Conservation (phyloP, 257 asterid genomes). For the Avicennia marina region DNA sequence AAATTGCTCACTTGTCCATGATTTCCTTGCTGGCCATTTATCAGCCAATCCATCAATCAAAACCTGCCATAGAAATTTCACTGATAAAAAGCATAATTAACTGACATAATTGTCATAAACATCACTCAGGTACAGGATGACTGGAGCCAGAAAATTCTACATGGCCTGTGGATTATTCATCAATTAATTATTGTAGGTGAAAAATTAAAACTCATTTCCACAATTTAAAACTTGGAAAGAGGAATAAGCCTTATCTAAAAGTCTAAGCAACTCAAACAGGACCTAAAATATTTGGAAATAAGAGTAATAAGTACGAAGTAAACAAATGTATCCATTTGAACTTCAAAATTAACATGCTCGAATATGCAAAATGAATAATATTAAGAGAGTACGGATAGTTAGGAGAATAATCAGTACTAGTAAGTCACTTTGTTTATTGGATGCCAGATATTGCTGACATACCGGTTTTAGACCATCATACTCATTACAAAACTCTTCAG, state of each 20-base stretch:
- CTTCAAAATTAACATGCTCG: no score
- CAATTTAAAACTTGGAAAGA: background rate
- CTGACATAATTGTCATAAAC: conserved; percentile 6
- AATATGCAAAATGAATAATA: conserved; percentile 2
- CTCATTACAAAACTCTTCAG: conserved; percentile 52
- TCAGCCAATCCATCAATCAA: conserved; percentile 78
- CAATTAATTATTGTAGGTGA: background rate
- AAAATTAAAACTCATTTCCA: background rate
- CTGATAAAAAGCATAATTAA: conserved; percentile 17
- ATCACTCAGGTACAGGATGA: conserved; percentile 11
- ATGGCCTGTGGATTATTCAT: conserved; percentile 2
- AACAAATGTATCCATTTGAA: no score
- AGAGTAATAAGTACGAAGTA: no score
- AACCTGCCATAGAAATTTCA: conserved; percentile 41
- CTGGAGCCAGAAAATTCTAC: background rate
- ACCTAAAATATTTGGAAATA: no score
- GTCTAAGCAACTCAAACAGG: no score
- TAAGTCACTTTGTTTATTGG: conserved; percentile 4
- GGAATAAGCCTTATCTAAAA: no score
- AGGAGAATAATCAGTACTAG: conserved; percentile 9
- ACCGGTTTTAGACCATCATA: conserved; percentile 88
- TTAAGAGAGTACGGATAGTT: background rate
- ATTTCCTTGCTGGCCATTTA: conserved; percentile 79
- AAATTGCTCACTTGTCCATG: conserved; percentile 79
- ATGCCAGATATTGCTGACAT: conserved; percentile 22